Evolutionary conservation across 75 land plant genomes (phyloP).

Genomic region (Ceratopteris richardii): DNA sequence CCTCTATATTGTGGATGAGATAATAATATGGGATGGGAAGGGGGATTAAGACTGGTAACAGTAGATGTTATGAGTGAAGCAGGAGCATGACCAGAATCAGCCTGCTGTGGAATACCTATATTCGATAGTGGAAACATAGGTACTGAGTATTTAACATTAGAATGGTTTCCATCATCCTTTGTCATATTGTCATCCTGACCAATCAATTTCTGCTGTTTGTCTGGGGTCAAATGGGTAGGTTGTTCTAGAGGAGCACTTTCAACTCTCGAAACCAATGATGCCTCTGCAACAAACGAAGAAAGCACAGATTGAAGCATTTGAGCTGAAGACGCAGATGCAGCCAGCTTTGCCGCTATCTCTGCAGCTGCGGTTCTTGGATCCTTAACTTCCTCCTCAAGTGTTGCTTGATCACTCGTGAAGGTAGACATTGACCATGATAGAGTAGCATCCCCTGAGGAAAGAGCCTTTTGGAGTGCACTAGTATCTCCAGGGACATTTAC

Average conservation of each 20-base stretch:
- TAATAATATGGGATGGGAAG: constrained; percentile 23
- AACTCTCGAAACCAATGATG: constrained; percentile 26
- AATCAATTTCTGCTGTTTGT: constrained; percentile 50
- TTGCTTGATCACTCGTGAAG: too few relatives aligned
- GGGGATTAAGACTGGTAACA: constrained; percentile 24
- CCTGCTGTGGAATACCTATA: constrained; percentile 15
- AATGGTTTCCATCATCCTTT: constrained; percentile 23
- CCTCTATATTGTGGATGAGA: background rate
- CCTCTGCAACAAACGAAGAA: constrained; percentile 58
- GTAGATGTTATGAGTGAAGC: constrained; percentile 23
- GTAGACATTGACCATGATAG: too few relatives aligned
- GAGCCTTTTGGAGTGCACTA: too few relatives aligned
- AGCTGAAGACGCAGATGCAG: constrained; percentile 78
- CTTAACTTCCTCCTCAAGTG: background rate
- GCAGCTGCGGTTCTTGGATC: constrained; percentile 10
- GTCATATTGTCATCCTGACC: background rate
- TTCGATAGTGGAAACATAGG: constrained; percentile 5
- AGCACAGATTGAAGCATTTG: constrained; percentile 65
- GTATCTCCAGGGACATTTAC: too few relatives aligned
- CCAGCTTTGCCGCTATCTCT: constrained; percentile 66
- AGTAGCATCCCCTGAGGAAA: too few relatives aligned
- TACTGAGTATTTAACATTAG: constrained; percentile 2
- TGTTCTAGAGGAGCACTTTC: constrained; percentile 18
- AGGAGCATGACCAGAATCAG: too few relatives aligned
- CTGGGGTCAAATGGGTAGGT: constrained; percentile 16